Base-by-base conservation (phyloP, 805 yeast genomes). In the Nakazawaea siamensis region DNA sequence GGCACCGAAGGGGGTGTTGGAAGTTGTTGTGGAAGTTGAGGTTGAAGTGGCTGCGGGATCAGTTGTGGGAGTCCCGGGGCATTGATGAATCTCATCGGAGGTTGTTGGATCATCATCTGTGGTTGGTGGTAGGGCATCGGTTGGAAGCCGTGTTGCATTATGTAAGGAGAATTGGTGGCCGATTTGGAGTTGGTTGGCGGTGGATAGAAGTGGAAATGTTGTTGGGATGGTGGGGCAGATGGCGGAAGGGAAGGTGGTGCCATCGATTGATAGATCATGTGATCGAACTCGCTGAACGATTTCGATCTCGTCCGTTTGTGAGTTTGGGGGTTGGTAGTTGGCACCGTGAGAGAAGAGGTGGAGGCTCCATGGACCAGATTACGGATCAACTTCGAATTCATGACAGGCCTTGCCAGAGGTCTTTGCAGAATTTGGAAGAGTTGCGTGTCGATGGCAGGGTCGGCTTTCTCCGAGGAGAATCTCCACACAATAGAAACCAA, bases 251-350 rank as follows among this genome's bases (percentile, higher is more conserved):
- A 34, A 34, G 32, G 37, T 23, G 32, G 33, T 18, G 28, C 25
- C 15, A 34, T 28, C 28, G 18, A 5, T n/a, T n/a, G 3, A 26
- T n/a, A n/a, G n/a, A n/a, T n/a, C n/a, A n/a, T n/a, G n/a, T n/a
- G n/a, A n/a, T n/a, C n/a, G n/a, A n/a, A 44, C 27, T 55, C 57
- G 18, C 55, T 54, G 28, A 56, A 41, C 12, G 62, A 57, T 27
- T 59, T 44, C 4, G 62, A 57, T 38, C 62, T 47, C 7, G 60
- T 54, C 28, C 62, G 44, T 34, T 57, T 57, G 35, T 57, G 62
- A 12, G 29, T 10, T n/a, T n/a, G n/a, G n/a, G n/a, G n/a, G n/a
- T n/a, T n/a, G n/a, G n/a, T n/a, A n/a, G n/a, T n/a, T n/a, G n/a
- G n/a, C n/a, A n/a, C n/a, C n/a, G n/a, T n/a, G n/a, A n/a, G n/a